phyloP scores from a whole-genome alignment of 1,139 yeast species.

The Yamadazyma sp. region DNA sequence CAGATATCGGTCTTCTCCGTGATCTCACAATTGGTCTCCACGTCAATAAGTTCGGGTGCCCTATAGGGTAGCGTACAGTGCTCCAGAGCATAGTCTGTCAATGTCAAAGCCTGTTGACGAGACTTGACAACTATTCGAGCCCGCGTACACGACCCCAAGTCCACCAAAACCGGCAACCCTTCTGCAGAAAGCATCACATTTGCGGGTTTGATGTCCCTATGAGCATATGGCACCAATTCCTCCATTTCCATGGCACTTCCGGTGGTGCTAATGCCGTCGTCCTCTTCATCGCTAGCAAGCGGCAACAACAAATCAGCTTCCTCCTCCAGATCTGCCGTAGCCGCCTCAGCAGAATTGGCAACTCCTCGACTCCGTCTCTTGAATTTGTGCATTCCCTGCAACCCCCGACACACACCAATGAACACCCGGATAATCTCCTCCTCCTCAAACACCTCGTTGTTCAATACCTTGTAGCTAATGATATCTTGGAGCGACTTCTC shows the following conservation, averaged over 20 bases:
- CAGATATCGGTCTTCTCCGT: constrained; percentile 83
- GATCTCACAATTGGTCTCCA: constrained; percentile 59
- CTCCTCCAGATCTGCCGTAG: constrained; percentile 21
- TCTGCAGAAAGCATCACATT: constrained; percentile 77
- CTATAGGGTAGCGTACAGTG: constrained; percentile 86
- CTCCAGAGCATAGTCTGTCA: constrained; percentile 81
- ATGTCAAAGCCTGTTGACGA: constrained; percentile 69
- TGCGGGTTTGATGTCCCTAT: constrained; percentile 85
- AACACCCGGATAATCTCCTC: constrained; percentile 60
- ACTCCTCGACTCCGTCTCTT: constrained; percentile 23
- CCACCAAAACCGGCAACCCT: constrained; percentile 78
- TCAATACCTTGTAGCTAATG: constrained; percentile 62
- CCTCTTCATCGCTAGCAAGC: constrained; percentile 30
- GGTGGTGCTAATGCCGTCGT: constrained; percentile 11
- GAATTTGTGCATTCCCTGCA: constrained; percentile 73
- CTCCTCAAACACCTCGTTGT: constrained; percentile 55
- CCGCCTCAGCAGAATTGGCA: not conserved
- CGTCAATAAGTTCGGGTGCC: constrained; percentile 87
- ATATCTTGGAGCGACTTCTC: constrained; percentile 72
- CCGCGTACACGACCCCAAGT: constrained; percentile 74
- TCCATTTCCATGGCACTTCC: constrained; percentile 47
- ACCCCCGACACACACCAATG: constrained; percentile 70
- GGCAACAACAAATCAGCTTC: constrained; percentile 35
- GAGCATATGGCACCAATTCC: constrained; percentile 73
- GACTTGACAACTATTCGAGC: constrained; percentile 57